Percentiles rank a stretch among this genome's conserved stretches.
Conservation (phyloP, 495 filamentous ascomycete genomes). For the Penicillium simplicissimum region DNA sequence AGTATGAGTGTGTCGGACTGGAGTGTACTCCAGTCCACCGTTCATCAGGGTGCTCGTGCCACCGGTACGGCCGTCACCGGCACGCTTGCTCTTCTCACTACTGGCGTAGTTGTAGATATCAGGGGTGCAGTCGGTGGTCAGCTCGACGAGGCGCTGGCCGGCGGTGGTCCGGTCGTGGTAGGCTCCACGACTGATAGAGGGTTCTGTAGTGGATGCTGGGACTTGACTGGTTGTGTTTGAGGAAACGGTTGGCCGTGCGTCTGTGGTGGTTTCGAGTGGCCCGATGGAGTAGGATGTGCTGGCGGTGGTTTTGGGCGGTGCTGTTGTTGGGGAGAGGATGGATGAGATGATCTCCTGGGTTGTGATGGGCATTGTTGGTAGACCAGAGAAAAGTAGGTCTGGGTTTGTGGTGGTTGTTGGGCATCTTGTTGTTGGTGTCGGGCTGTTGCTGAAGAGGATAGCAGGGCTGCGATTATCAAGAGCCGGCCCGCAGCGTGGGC, state of each 20-base stretch:
- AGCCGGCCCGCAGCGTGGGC: conserved; percentile 9
- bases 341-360: conserved; percentile 12
- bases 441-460: conserved; percentile 20
- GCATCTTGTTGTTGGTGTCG: conserved; percentile 23
- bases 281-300: neutral
- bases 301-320: neutral
- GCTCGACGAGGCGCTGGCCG: conserved; percentile 24
- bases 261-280: neutral
- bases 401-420: conserved; percentile 17
- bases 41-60: conserved; percentile 33
- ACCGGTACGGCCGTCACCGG: conserved; percentile 15
- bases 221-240: neutral
- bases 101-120: conserved; percentile 42
- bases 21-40: conserved; percentile 44
- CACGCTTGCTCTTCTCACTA: conserved; percentile 30
- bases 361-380: conserved; percentile 32
- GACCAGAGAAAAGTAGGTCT: conserved; percentile 34
- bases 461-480: conserved; percentile 6
- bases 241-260: neutral
- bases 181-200: conserved; percentile 14
- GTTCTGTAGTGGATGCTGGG: conserved; percentile 11
- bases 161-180: conserved; percentile 24
- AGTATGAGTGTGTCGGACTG: conserved; percentile 27
- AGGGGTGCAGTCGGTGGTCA: conserved; percentile 24
- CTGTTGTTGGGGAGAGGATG: neutral